Base-by-base conservation (phyloP, 768 basidiomycete species). In the Tephrocybe sp. region DNA sequence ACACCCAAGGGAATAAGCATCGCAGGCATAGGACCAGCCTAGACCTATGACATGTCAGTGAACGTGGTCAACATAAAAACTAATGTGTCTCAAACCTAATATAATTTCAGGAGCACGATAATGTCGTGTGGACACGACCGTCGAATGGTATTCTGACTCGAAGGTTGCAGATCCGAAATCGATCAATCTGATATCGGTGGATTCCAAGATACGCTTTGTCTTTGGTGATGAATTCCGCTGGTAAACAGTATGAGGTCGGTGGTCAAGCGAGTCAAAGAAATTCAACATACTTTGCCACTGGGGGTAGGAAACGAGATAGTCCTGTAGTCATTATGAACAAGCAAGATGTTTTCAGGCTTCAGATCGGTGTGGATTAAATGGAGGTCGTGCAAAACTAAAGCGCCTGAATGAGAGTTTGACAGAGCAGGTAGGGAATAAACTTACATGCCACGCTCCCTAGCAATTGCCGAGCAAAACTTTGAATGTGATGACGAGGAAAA, bases 21-120 rank as follows among this genome's bases (percentile, higher is more conserved):
- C 97, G 70, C 97, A 98, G 1, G 97, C 94, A 68, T 86, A 98
- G 39, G 92, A 95, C 97, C 97, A 99, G 46, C 95, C 93, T 54
- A 98, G 80, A 49, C 93, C 96, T 98, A 44, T 41, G 39, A 42
- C 47, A 46, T 62, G 53, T 43, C 48, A 39, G 54, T 23, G 38
- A 22, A n/a, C 19, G 23, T 34, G 10, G n/a, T 6, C 6, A 48
- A 45, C 17, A 35, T 43, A 41, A 54, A 23, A 3, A 26, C 26
- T 41, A 43, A 10, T 11, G 2, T 6, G 20, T 5, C 22, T 70
- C 83, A 55, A 55, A 96, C 96, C 93, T 47, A 98, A 80, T 54
- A 99, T 99, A 67, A 99, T 98, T 75, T 99, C 97, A 3, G 97
- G 97, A 10, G 97, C 97, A 54, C 97, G 89, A 63, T 99, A 99